Evolutionary conservation across 257 asterid genomes (phyloP), one percentile per base, ranked within the genome.

Genomic region (Nicotiana otophora): DNA sequence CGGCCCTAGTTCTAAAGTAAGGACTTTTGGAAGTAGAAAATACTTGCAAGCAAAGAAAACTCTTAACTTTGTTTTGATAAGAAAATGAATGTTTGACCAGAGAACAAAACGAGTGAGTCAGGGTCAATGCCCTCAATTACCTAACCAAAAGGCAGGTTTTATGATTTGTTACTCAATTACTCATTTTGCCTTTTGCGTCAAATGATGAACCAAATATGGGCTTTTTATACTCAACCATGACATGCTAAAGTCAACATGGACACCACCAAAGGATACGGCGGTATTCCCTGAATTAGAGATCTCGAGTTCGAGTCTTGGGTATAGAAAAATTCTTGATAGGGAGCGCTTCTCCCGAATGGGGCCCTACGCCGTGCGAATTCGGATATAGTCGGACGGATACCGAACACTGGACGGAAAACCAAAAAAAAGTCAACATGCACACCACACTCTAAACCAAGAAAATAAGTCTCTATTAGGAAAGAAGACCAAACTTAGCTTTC

Each of bases 211-310:
- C 62, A 14, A 48, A 42, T 26, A 74, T 26, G 53, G 42, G 51
- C 80, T 63, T 48, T 46, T 48, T 74, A 48, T 61, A 74, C 80
- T 74, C 80, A 48, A 74, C 26, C 28, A 51, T 74, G 80, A 74
- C 5, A 74, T 14, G 4, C 19, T 53, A 14, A 53, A 53, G 58
- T 53, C 58, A 53, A 53, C 58, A 53, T 42, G 10, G 11, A 42
- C 51, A 36, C 42, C 39, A 34, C 7, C 1, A n/a, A n/a, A n/a
- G n/a, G n/a, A n/a, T n/a, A n/a, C n/a, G n/a, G n/a, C n/a, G n/a
- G n/a, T n/a, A n/a, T n/a, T n/a, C n/a, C n/a, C n/a, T n/a, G n/a
- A 36, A 36, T 0, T 1, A 36, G 1, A 36, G 1, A 0, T 36
- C 5, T 5, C 42, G 42, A 1, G 8, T 36, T 36, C 42, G 8